Conservation (phyloP, 2,329 filamentous ascomycete genomes). For the Epichloe glyceriae region DNA sequence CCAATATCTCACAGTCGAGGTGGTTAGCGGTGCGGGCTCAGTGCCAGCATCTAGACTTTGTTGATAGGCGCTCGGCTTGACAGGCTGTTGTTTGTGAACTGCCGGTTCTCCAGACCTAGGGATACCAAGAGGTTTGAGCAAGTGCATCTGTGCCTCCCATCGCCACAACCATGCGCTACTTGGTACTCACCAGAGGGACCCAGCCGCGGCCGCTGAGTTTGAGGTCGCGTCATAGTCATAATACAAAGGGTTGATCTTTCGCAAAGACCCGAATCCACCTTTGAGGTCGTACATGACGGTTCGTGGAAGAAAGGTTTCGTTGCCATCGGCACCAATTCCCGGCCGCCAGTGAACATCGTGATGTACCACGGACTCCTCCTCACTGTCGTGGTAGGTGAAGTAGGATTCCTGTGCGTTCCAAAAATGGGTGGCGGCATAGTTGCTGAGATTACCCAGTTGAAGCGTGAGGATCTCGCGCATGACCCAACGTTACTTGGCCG, state of each 20-base stretch:
- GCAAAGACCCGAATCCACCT: conserved; percentile 77
- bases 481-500: background rate
- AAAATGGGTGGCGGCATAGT: conserved; percentile 90
- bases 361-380: conserved; percentile 19
- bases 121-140: background rate
- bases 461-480: conserved; percentile 96
- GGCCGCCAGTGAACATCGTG: conserved; percentile 73
- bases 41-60: conserved; percentile 62
- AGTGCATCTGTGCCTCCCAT: background rate
- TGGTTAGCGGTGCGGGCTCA: conserved; percentile 51
- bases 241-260: conserved; percentile 81
- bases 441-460: conserved; percentile 84
- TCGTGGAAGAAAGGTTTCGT: conserved; percentile 84
- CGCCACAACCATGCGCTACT: conserved; percentile 2
- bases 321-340: conserved; percentile 68
- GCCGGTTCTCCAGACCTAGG: conserved; percentile 52
- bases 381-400: conserved; percentile 65
- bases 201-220: conserved; percentile 15
- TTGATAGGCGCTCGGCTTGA: conserved; percentile 65
- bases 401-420: conserved; percentile 99
- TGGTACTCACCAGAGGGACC: conserved; percentile 21
- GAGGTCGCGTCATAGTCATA: conserved; percentile 63
- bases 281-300: conserved; percentile 93
- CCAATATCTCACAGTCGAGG: conserved; percentile 79
- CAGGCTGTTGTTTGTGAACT: conserved; percentile 53